These are phyloP conservation scores for Linum trigynum DNA, from an alignment of 345 rosid genomes.

Conservation along the genomic window DNA sequence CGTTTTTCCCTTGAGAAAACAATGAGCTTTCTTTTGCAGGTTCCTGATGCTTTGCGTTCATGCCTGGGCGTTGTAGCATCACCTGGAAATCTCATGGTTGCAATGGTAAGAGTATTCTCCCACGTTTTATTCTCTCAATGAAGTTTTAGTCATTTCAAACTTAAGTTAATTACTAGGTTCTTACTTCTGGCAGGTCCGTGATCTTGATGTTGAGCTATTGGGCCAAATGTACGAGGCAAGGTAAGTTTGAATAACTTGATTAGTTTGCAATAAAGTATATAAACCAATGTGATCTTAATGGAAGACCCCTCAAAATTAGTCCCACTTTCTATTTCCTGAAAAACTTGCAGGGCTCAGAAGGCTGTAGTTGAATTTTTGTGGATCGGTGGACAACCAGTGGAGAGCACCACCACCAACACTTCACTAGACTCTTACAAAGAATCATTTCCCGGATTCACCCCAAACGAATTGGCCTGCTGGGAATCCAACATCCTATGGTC, in stretches of 20 bases:
- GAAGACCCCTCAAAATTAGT: too few relatives aligned
- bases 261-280: background rate
- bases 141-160: constrained; percentile 6
- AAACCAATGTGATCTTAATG: too few relatives aligned
- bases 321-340: background rate
- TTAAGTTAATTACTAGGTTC: constrained; percentile 5
- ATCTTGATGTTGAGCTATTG: constrained; percentile 55
- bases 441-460: constrained; percentile 37
- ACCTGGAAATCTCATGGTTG: constrained; percentile 73
- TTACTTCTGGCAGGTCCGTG: constrained; percentile 51
- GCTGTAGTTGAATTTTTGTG: constrained; percentile 81
- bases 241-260: constrained; percentile 22
- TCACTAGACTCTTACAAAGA: constrained; percentile 18
- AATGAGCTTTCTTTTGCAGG: constrained; percentile 36
- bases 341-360: constrained; percentile 57
- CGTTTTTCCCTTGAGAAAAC: constrained; percentile 13
- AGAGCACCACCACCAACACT: constrained; percentile 25
- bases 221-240: constrained; percentile 87
- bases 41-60: constrained; percentile 66
- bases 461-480: constrained; percentile 52
- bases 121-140: background rate
- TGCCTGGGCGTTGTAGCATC: constrained; percentile 77
- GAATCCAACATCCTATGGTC: constrained; percentile 61
- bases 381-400: constrained; percentile 71
- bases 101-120: constrained; percentile 41